Conservation (phyloP, 768 basidiomycete species). For the Tylopilus cervinicoccineus region DNA sequence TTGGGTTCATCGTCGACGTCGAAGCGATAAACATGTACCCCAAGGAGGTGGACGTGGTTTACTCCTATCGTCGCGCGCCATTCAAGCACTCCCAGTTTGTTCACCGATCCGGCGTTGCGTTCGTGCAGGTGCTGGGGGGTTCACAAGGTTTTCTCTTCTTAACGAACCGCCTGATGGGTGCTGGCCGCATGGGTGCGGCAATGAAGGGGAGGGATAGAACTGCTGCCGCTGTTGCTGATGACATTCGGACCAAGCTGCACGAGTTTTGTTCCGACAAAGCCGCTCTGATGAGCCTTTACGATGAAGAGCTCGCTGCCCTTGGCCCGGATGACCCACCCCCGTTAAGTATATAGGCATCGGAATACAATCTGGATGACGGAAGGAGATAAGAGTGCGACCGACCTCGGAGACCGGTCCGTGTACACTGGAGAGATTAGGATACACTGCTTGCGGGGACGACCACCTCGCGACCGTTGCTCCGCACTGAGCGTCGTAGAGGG, state of each 20-base stretch:
- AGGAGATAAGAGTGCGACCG: conserved; percentile 2
- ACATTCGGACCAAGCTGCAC: conserved; percentile 55
- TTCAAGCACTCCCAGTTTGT: conserved; percentile 89
- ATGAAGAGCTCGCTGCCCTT: conserved; percentile 58
- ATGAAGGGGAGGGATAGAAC: conserved; percentile 55
- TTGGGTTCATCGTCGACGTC: conserved; percentile 81
- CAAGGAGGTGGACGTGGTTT: conserved; percentile 77
- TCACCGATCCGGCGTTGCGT: conserved; percentile 84
- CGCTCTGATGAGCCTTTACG: conserved; percentile 63
- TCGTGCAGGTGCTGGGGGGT: conserved; percentile 83
- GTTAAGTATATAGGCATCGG: conserved; percentile 36
- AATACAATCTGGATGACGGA: conserved; percentile 10
- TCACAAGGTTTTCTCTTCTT: conserved; percentile 81
- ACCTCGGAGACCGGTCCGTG: background rate
- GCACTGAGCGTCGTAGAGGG: conserved; percentile 56
- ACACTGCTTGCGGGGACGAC: conserved; percentile 47
- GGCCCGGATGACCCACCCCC: conserved; percentile 40
- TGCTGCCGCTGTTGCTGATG: conserved; percentile 54
- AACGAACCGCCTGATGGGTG: conserved; percentile 80
- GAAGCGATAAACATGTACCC: conserved; percentile 78
- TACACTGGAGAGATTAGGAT: conserved; percentile 24
- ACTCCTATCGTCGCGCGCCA: conserved; percentile 80
- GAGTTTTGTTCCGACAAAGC: conserved; percentile 61
- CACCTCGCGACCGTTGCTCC: conserved; percentile 69
- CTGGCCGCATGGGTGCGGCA: conserved; percentile 56